Evolutionary conservation across 106 monocot genomes (phyloP), one percentile per base, ranked within the genome.

Genomic region (Iris macrosiphon): DNA sequence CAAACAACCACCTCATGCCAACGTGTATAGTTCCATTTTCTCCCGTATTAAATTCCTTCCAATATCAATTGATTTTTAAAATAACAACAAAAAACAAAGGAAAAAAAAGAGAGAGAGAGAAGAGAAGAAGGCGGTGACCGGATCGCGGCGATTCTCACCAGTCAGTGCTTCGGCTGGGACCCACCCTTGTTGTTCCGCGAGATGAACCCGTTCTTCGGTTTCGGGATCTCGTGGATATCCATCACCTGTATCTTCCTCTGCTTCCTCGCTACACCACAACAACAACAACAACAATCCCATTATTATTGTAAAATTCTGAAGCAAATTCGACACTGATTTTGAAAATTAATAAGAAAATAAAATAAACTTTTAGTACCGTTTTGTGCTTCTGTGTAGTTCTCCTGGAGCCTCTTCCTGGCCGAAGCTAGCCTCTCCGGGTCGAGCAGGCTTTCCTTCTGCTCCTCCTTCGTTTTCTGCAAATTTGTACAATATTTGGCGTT

Each of bases 331-430:
- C 12, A 7, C 37, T 7, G 6, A 53, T 53, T 5, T 4, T 30
- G 7, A 29, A 30, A 31, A 6, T 6, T 53, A 31, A 31, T 4
- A 44, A 54, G 0, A 16, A 19, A 26, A 60, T 1, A 52, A 9
- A 22, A 34, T 23, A 30, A 25, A 52, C 19, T 25, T 26, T 9
- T 16, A 24, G 25, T 68, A 84, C 83, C 83, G 44, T 84, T 79
- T 45, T 78, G 57, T 7, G 66, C 71, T 68, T 79, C 78, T 40
- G 75, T 70, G 49, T 82, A 82, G 54, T 82, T 82, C 51, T 63
- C 76, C n/a, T 76, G 76, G 31, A 77, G 82, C 37, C 82, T 57
- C 40, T 56, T 67, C 69, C 72, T 68, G n/a, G 82, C 76, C 1
- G 69, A 68, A 4, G 63, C 73, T 29, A 82, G 60, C 69, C 64